Evolutionary conservation across 805 yeast species (phyloP).

Genomic region (Candida schatavii): DNA sequence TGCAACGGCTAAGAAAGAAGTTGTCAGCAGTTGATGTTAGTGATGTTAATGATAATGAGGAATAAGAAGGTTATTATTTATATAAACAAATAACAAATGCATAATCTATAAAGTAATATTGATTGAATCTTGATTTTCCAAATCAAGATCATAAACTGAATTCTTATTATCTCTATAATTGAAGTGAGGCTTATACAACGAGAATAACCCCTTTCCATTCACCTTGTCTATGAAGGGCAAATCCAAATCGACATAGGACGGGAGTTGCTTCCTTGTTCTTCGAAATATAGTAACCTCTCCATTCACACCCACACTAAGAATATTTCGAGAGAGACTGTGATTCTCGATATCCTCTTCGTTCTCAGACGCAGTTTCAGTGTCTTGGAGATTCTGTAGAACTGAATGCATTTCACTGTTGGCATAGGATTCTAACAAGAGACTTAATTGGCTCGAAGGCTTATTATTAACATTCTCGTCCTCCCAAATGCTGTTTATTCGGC

Average conservation of each 20-base stretch:
- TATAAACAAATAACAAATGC: neutral
- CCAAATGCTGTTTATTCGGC: conserved; percentile 24
- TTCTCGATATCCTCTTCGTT: neutral
- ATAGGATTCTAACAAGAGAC: neutral
- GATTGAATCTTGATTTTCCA: conserved; percentile 19
- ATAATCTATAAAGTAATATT: neutral
- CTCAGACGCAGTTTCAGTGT: neutral
- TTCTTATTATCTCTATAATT: conserved; percentile 22
- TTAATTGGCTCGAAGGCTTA: neutral
- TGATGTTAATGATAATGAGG: conserved; percentile 3
- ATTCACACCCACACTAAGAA: conserved; percentile 33
- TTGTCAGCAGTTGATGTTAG: conserved; percentile 6
- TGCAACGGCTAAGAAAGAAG: conserved; percentile 32
- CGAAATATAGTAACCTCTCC: conserved; percentile 29
- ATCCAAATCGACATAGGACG: conserved; percentile 18
- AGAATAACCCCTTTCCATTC: conserved; percentile 39
- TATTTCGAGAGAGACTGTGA: conserved; percentile 2
- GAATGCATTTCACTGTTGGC: neutral
- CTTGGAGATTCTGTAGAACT: neutral
- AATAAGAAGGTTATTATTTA: neutral
- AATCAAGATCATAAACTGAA: conserved; percentile 32
- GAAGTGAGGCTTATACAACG: conserved; percentile 35
- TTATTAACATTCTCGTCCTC: neutral
- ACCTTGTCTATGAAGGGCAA: conserved; percentile 35
- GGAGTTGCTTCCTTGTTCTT: neutral